Base-by-base conservation (phyloP, 495 filamentous ascomycete genomes). In the Xylaria flabelliformis region DNA sequence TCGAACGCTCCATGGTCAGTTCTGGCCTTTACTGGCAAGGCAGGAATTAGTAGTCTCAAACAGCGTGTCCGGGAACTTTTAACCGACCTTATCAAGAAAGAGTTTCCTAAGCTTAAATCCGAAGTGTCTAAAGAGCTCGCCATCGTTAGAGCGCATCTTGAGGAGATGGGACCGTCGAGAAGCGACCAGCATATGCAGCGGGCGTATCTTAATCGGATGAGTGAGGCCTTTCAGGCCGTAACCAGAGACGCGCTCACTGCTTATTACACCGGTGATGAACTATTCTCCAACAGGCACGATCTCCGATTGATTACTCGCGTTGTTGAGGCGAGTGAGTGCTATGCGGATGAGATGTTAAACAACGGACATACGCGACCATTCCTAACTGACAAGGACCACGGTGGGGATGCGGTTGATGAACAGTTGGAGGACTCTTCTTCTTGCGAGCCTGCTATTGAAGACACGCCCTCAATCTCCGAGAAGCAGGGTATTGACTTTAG, bases 41-140 rank as follows among this genome's bases (percentile, higher is more conserved):
- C 85, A 39, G 90, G 90, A 3, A 83, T 90, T 21, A 64, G 68
- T 0, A 81, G 88, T 0, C 74, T 92, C 19, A 83, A 76, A 42
- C 56, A 36, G 5, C 85, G 84, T 21, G 79, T 90, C 13, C 74
- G 78, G 2, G 77, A 82, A 3, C 78, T 87, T 1, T 77, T 90
- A 7, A 76, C 75, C 5, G 78, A 84, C 13, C 77, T 87, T 58
- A 84, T 86, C 19, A 84, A 83, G 21, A 81, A 80, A 2, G 86
- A 86, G 53, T 90, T 90, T 61, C 85, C 86, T 0, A 79, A 82
- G 65, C 82, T 90, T 1, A 82, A 81, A 69, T 19, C 70, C 19
- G 85, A 90, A 17, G 76, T 91, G 29, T 72, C 59, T 8, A 82
- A 80, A 42, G 79, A 80, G 53, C 74, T 89, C 1, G 75, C 72